phyloP scores from a whole-genome alignment of 2,329 filamentous ascomycete species.

The Ophiostoma quercus region DNA sequence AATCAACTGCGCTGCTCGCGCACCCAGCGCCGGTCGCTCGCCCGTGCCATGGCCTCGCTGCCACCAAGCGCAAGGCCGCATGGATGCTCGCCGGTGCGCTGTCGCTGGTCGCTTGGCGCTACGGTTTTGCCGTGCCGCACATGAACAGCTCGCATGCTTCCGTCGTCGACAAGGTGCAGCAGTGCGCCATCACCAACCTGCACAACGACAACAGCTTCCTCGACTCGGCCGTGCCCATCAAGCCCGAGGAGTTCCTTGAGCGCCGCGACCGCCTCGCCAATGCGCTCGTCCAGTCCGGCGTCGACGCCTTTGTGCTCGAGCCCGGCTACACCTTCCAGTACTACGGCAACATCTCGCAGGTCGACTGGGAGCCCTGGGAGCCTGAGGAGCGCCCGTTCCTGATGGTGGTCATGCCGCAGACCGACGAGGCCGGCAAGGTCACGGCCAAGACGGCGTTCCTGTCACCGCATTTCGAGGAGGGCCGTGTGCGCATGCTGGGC shows the following conservation, averaged over 20 bases:
- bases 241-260: slow-evolving; percentile 10
- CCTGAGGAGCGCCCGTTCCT: slow-evolving; percentile 17
- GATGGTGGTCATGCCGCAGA: slow-evolving; percentile 14
- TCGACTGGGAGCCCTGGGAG: slow-evolving; percentile 18
- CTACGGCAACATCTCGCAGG: slow-evolving; percentile 17
- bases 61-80: slow-evolving; percentile 10
- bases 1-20: background rate
- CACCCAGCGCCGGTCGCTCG: background rate
- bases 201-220: slow-evolving; percentile 13
- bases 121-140: background rate
- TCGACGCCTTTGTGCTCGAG: slow-evolving; percentile 16
- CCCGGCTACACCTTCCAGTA: slow-evolving; percentile 13
- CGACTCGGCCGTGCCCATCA: slow-evolving; percentile 14
- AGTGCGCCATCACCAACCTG: slow-evolving; percentile 11
- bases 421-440: background rate
- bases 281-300: slow-evolving; percentile 3
- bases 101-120: slow-evolving; percentile 1
- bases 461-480: slow-evolving; percentile 15
- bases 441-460: slow-evolving; percentile 13
- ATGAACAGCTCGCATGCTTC: background rate
- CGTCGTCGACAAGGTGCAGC: slow-evolving; percentile 12
- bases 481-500: slow-evolving; percentile 15
- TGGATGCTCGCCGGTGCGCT: slow-evolving; percentile 7
- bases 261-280: slow-evolving; percentile 14
- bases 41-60: background rate